Percentiles rank a stretch among this genome's conserved stretches.
These are phyloP conservation scores for Aspergillus mulundensis DNA, from an alignment of 495 filamentous ascomycete species.

Conservation along the genomic window DNA sequence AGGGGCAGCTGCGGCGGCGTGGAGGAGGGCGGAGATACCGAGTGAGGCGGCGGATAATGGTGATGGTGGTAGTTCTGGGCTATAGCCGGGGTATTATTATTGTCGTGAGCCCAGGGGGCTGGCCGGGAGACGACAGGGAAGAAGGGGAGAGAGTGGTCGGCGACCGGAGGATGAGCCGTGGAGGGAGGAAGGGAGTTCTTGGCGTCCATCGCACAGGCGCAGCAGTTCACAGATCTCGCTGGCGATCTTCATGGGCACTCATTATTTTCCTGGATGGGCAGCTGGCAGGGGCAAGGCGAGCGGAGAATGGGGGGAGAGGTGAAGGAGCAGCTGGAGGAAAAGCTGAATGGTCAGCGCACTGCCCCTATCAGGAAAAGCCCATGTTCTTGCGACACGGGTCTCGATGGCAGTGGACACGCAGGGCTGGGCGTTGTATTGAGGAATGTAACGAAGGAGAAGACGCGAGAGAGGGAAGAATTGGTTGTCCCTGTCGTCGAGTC, in stretches of 20 bases:
- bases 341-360: conserved; percentile 30
- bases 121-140: conserved; percentile 28
- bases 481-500: no score
- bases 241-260: conserved; percentile 22
- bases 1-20: background rate
- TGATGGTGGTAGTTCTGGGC: conserved; percentile 8
- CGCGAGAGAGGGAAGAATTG: background rate
- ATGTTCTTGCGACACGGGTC: conserved; percentile 9
- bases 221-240: conserved; percentile 18
- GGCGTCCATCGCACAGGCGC: conserved; percentile 31
- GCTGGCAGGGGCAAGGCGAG: conserved; percentile 6
- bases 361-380: conserved; percentile 26
- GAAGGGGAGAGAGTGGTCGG: conserved; percentile 22
- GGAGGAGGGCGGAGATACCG: background rate
- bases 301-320: conserved; percentile 3
- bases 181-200: conserved; percentile 22
- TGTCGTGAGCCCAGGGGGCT: conserved; percentile 9
- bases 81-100: conserved; percentile 1
- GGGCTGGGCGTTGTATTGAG: conserved; percentile 14
- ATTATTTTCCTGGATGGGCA: conserved; percentile 15
- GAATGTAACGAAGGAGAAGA: background rate
- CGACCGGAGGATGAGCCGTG: conserved; percentile 15
- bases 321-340: conserved; percentile 9
- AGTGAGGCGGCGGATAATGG: conserved; percentile 3
- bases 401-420: conserved; percentile 11